These are phyloP conservation scores for Chlorella sorokiniana DNA, from an alignment of 139 green algal genomes.

Conservation along the genomic window DNA sequence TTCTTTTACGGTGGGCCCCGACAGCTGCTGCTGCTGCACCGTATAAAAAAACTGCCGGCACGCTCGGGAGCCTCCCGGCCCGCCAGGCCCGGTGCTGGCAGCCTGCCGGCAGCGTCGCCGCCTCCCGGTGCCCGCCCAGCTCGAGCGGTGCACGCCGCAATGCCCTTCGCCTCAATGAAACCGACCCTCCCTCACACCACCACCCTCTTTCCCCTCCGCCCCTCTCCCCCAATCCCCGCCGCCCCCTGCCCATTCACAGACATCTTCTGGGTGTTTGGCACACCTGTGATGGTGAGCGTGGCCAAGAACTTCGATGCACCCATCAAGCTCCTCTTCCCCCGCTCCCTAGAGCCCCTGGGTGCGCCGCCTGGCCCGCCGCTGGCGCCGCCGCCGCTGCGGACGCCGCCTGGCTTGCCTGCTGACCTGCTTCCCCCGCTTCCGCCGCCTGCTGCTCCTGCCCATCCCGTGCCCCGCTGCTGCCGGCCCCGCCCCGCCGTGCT, in stretches of 20 bases:
- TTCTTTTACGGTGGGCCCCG: constrained; percentile 73
- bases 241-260: too few relatives aligned
- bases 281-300: constrained; percentile 81
- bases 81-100: too few relatives aligned
- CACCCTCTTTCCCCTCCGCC: constrained; percentile 57
- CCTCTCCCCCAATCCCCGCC: too few relatives aligned
- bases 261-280: constrained; percentile 99
- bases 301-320: constrained; percentile 97
- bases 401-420: background rate
- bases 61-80: too few relatives aligned
- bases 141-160: too few relatives aligned
- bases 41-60: too few relatives aligned
- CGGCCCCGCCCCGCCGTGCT: background rate
- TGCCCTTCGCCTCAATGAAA: background rate
- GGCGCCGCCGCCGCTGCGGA: background rate
- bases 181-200: background rate
- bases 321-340: constrained; percentile 97
- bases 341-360: constrained; percentile 21
- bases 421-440: too few relatives aligned
- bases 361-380: background rate
- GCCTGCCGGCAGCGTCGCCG: too few relatives aligned
- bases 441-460: too few relatives aligned
- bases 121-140: too few relatives aligned
- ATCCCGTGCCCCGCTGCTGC: too few relatives aligned
- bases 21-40: background rate